Base-by-base conservation (phyloP, 179 eudicot species). In the Corrigiola litoralis region DNA sequence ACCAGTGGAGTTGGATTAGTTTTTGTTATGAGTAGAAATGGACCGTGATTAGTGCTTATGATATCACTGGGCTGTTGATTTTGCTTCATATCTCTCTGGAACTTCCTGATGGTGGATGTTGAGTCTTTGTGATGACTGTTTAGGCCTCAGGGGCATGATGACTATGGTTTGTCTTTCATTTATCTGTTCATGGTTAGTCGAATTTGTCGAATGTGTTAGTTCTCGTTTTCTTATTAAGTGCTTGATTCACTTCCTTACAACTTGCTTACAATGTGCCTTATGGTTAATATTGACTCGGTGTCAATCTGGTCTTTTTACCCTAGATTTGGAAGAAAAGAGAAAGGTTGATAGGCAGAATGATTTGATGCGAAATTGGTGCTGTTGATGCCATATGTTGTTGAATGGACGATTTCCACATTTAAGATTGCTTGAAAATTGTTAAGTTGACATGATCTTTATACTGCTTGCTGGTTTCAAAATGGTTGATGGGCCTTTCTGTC, bases 241-340 rank as follows among this genome's bases (percentile, higher is more conserved):
- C n/a, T n/a, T n/a, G n/a, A n/a, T n/a, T n/a, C n/a, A n/a, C n/a
- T n/a, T n/a, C n/a, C n/a, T n/a, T n/a, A n/a, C n/a, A n/a, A n/a
- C n/a, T 42, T 61, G 51, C 32, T 55, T 37, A n/a, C 28, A 16
- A 50, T 37, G 20, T 40, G 14, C 25, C 6, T 7, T 46, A 52
- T 60, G 55, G 28, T 48, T 37, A 12, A 41, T 52, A 31, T 51
- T 71, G 58, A 63, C 77, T 54, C 28, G 33, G 51, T 58, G 47
- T 70, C 61, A 65, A 53, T 63, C 58, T 70, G 72, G 63, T 64
- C 61, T 72, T n/a, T 63, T 57, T 78, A 78, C 76, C 76, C 61
- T 53, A 65, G 75, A 61, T 55, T 51, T 75, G 57, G 75, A 74
- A 74, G 82, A 66, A 48, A 16, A 37, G 75, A 63, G 66, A 73